Base-by-base conservation (phyloP, 768 basidiomycete genomes). In the Rhizopogon roseolus region DNA sequence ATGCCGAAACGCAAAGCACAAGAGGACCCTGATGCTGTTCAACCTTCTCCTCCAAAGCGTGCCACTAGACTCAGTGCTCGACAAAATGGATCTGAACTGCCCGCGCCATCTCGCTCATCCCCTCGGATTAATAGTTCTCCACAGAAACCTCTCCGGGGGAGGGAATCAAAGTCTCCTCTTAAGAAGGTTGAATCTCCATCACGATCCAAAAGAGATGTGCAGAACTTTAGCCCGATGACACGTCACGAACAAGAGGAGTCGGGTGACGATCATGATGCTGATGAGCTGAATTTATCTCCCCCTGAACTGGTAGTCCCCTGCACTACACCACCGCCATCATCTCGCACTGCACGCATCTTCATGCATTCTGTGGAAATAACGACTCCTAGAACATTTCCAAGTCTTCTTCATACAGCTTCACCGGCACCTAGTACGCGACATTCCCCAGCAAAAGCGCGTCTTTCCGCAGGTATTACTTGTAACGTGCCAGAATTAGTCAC, bases 1-100 rank as follows among this genome's bases (percentile, higher is more conserved):
- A 52, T 75, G 41, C 66, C 71, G 37, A 81, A 80, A 67, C 77
- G 79, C 63, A 81, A 81, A 59, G 64, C 61, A 10, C 44, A 69
- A 6, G 57, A 55, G 19, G 58, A 57, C 29, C 19, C 38, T 29
- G 55, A 61, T 25, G 55, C 16, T 11, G 38, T 55, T 1, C 61
- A 62, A 27, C 57, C 59, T 13, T 65, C 68, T 6, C 64, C 70
- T 36, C 53, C 66, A 34, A 77, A 70, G 53, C 74, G 76, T 14
- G 38, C 46, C n/a, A 67, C 68, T 43, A 67, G 60, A 57, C 65
- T 68, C 40, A 55, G 53, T 16, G 54, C 37, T 44, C 48, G 48
- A 38, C 45, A n/a, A 14, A 36, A 48, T 17, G 5, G 25, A 36
- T 36, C 19, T 36, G 46, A 34, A 48, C 22, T 48, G 5, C 9